Conservation (phyloP, 257 asterid genomes). For the Solanum pinnatisectum region DNA sequence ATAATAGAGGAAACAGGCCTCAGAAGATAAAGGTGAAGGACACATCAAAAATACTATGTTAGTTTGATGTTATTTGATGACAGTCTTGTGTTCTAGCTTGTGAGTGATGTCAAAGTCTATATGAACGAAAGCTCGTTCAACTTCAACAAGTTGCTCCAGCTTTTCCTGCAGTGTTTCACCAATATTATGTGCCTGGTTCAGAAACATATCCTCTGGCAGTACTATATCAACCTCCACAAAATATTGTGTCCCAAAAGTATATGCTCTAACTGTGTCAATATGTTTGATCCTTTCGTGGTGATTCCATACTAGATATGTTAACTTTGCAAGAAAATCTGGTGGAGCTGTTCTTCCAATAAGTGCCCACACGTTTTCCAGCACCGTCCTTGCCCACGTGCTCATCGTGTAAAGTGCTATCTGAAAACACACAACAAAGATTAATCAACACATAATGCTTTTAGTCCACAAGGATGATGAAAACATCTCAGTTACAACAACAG, state of each 20-base stretch:
- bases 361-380: constrained; percentile 68
- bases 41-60: neutral
- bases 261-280: constrained; percentile 82
- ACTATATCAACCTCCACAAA: constrained; percentile 92
- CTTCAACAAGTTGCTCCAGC: constrained; percentile 74
- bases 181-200: constrained; percentile 72
- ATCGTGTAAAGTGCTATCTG: constrained; percentile 87
- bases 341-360: constrained; percentile 92
- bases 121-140: constrained; percentile 87
- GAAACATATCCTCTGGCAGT: constrained; percentile 62
- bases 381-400: constrained; percentile 82
- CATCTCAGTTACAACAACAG: too few species aligned
- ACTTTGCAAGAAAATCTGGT: constrained; percentile 77
- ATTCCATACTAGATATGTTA: constrained; percentile 83
- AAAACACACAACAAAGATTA: neutral
- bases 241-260: constrained; percentile 79
- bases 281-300: constrained; percentile 65
- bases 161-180: constrained; percentile 80
- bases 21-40: neutral
- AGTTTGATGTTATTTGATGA: neutral
- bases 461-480: neutral
- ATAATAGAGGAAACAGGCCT: neutral
- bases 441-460: neutral
- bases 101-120: constrained; percentile 79
- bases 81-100: constrained; percentile 53